Conservation (phyloP, 1,139 yeast genomes). For the Hemisphaericaspora xylofermentans region DNA sequence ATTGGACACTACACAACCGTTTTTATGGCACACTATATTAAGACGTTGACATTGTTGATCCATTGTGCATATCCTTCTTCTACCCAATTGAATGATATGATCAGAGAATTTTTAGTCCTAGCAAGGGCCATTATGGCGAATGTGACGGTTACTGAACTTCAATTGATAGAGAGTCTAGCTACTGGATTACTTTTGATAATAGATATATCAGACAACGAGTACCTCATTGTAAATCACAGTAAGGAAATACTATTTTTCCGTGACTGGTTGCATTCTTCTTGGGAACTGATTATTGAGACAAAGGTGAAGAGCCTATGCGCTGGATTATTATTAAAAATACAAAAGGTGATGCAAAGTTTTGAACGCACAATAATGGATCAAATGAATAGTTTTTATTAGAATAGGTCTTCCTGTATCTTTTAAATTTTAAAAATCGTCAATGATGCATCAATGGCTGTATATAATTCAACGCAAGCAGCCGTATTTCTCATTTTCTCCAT, state of each 20-base stretch:
- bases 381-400: conserved; percentile 18
- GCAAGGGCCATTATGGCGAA: conserved; percentile 26
- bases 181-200: conserved; percentile 48
- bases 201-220: conserved; percentile 44
- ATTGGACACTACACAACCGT: conserved; percentile 58
- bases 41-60: conserved; percentile 55
- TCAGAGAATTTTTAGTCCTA: conserved; percentile 49
- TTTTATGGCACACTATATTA: conserved; percentile 56
- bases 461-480: conserved; percentile 3
- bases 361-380: conserved; percentile 18
- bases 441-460: conserved; percentile 5
- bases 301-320: conserved; percentile 49
- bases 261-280: conserved; percentile 39
- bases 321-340: conserved; percentile 43
- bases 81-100: conserved; percentile 54
- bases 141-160: conserved; percentile 28
- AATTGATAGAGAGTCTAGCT: conserved; percentile 44
- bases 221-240: conserved; percentile 27
- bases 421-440: conserved; percentile 2
- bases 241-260: conserved; percentile 34
- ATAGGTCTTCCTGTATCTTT: background rate
- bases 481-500: background rate
- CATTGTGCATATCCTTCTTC: conserved; percentile 60
- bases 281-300: conserved; percentile 50
- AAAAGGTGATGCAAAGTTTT: conserved; percentile 21